Evolutionary conservation across 305 asterid species (phyloP), one percentile per base, ranked within the genome.

Genomic region (Ruellia speciosa): DNA sequence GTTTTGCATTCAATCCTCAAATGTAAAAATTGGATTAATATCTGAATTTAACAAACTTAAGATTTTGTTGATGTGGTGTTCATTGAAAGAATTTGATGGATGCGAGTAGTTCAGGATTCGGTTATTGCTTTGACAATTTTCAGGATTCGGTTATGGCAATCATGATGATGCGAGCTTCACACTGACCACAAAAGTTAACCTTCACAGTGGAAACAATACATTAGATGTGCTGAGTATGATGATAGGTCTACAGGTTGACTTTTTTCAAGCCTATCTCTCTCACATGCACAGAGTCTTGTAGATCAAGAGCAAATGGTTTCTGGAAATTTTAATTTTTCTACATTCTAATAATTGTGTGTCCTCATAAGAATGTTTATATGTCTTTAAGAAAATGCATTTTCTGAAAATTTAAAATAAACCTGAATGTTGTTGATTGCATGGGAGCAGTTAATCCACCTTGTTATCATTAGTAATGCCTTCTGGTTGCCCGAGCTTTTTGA

Each of bases 151-250:
- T 46, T 82, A 72, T 39, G 90, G 94, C 18, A 81, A 76, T 58
- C 96, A 87, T 60, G 94, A 84, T 67, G 82, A 70, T 39, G 76
- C 90, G 31, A 75, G 80, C 73, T 87, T 87, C 66, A 10, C 15
- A 6, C 59, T 84, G 58, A 79, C 64, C 45, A 64, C 77, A 49
- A 63, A 65, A 60, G 62, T 82, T 48, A 59, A 62, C 37, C 77
- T 87, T 65, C 76, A 70, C 46, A 48, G 71, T 16, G 95, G 95
- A 60, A 80, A 41, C 41, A 84, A 87, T 58, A 72, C 81, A 39
- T 20, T 87, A 64, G 94, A 84, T 56, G 64, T 86, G 5, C 71
- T 86, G 69, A 86, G 94, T 61, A 79, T 84, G 86, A 84, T 84
- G 82, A 59, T 86, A 41, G 94, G 95, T 60, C 68, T 86, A 64